Base-by-base conservation (phyloP, 768 basidiomycete species). In the Tricholoma flavovirens region DNA sequence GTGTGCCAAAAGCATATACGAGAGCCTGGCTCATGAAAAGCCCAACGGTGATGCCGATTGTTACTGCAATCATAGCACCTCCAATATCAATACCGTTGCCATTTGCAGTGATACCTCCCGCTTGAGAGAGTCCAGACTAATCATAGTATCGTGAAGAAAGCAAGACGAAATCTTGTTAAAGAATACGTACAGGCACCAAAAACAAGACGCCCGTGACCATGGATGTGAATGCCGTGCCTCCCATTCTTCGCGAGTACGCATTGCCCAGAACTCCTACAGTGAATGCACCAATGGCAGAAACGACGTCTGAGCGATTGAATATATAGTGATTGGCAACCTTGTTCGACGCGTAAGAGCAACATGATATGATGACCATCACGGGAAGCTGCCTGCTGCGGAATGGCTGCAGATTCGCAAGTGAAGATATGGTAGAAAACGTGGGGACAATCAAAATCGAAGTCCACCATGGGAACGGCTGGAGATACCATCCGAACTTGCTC, bases 151-250 rank as follows among this genome's bases (percentile, higher is more conserved):
- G 4, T 64, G 51, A 54, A 50, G 33, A 40, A 49, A 8, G 3
- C 45, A 35, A 43, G 17, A 54, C n/a, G 46, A 59, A 15, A 11
- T 55, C 8, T 45, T 33, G n/a, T n/a, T n/a, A n/a, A 61, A 4
- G 8, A 12, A 30, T 29, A 78, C 87, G 68, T 67, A 92, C 90
- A 11, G 92, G 92, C 22, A 94, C 90, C 57, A 93, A 74, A 70
- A 94, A 91, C 59, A 92, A 69, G 5, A 94, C 90, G 36, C 90
- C 91, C 22, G 91, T 88, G 38, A 93, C 89, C 92, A 94, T 94
- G 2, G 85, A 85, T 9, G 90, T 91, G 70, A 93, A 93, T 17
- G 91, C 91, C 3, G 90, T 93, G 7, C 90, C 91, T 7, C 87
- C 81, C 80, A 89, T 86, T 66, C 82, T 83, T 46, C 90, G 78